These are phyloP conservation scores for Nematocida major DNA, from an alignment of 371 early-diverging fungal genomes.

Conservation along the genomic window DNA sequence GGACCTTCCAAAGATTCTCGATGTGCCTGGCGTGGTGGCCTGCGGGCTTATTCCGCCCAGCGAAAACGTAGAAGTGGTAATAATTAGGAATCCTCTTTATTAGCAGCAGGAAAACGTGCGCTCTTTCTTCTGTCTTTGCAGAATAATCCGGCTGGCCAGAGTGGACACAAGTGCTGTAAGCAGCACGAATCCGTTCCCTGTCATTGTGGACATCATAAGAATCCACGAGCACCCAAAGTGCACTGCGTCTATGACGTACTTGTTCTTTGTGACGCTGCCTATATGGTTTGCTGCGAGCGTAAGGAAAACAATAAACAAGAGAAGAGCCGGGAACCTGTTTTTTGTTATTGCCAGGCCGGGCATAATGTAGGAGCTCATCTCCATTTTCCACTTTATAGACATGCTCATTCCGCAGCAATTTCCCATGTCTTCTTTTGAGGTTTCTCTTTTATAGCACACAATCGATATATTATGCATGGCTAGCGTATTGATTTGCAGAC, in stretches of 20 bases:
- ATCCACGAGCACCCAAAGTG: neutral
- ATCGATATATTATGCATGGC: neutral
- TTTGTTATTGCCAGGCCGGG: neutral
- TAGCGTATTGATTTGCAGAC: neutral
- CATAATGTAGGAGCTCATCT: neutral
- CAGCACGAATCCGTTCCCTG: neutral
- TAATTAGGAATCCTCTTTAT: slow-evolving; percentile 12
- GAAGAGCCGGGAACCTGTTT: neutral
- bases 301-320: neutral
- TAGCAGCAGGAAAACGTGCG: neutral
- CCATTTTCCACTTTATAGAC: neutral
- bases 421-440: neutral
- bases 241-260: neutral
- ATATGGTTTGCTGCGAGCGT: neutral
- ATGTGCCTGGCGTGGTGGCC: slow-evolving; percentile 61
- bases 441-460: no score
- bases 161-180: neutral
- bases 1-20: slow-evolving; percentile 43
- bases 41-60: slow-evolving; percentile 55
- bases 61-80: neutral
- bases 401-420: neutral
- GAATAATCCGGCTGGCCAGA: neutral
- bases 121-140: neutral
- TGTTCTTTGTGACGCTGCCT: neutral
- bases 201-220: neutral